Percentiles rank a stretch among this genome's conserved stretches.
Evolutionary conservation across 2,329 filamentous ascomycete genomes (phyloP).

Genomic region (Aspergillus sp.): DNA sequence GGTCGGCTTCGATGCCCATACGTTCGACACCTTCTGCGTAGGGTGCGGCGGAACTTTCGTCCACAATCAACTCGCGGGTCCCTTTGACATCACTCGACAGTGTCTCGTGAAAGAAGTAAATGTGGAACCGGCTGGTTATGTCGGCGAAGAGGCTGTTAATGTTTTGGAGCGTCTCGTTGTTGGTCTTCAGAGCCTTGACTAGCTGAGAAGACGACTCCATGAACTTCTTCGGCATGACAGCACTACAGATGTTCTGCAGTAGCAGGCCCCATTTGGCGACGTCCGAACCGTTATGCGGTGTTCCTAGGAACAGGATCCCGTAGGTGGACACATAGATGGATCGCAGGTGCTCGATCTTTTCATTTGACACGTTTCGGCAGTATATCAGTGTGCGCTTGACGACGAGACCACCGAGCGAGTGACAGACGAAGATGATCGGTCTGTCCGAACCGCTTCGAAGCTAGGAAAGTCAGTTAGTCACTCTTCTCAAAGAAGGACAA

Average conservation of each 20-base stretch:
- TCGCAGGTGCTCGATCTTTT: constrained; percentile 64
- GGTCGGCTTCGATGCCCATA: constrained; percentile 74
- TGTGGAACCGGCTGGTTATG: constrained; percentile 68
- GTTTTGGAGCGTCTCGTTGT: constrained; percentile 72
- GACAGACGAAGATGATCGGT: constrained; percentile 75
- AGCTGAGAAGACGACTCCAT: constrained; percentile 69
- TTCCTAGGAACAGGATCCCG: constrained; percentile 75
- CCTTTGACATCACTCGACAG: constrained; percentile 70
- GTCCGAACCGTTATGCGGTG: constrained; percentile 71
- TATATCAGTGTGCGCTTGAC: constrained; percentile 70
- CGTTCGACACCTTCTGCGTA: constrained; percentile 69
- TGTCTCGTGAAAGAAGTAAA: constrained; percentile 77
- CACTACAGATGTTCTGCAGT: constrained; percentile 67
- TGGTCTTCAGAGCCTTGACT: constrained; percentile 68
- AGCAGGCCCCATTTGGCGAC: constrained; percentile 68
- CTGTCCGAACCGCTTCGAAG: constrained; percentile 55
- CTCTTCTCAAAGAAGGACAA: neutral
- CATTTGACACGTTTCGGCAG: constrained; percentile 62
- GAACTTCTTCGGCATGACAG: constrained; percentile 65
- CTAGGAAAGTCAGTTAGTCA: constrained; percentile 25
- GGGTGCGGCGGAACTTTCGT: constrained; percentile 69
- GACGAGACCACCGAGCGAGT: constrained; percentile 72
- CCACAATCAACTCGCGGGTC: constrained; percentile 66
- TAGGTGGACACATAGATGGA: constrained; percentile 75
- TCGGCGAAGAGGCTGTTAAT: constrained; percentile 74